Percentiles rank a stretch among this genome's conserved stretches.
Conservation (phyloP, 2,329 filamentous ascomycete genomes). For the Stagonosporopsis vannaccii region DNA sequence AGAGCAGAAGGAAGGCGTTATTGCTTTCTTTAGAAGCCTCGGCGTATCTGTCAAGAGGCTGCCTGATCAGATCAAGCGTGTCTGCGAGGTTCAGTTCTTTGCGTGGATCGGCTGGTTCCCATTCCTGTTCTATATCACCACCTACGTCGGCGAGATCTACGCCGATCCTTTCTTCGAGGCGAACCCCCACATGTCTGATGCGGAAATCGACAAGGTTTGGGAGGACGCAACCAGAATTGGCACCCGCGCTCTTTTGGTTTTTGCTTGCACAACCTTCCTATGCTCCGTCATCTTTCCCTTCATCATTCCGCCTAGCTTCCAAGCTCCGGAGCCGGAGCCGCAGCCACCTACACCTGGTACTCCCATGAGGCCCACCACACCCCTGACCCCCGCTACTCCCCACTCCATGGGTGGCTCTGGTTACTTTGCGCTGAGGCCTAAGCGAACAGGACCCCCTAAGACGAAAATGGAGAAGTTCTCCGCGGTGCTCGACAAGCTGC, state of each 20-base stretch:
- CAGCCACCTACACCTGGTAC: constrained; percentile 31
- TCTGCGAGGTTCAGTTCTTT: constrained; percentile 71
- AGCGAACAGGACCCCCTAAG: constrained; percentile 27
- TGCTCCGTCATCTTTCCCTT: constrained; percentile 86
- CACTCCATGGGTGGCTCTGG: constrained; percentile 43
- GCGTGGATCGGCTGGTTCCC: constrained; percentile 97
- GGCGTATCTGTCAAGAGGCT: constrained; percentile 78
- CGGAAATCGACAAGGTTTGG: constrained; percentile 80
- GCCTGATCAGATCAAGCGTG: constrained; percentile 80
- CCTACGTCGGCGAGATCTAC: constrained; percentile 92
- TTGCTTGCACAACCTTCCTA: constrained; percentile 82
- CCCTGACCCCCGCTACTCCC: constrained; percentile 44
- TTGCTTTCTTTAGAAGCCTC: constrained; percentile 81
- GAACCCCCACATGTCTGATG: constrained; percentile 78
- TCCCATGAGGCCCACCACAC: constrained; percentile 52
- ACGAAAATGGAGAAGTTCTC: constrained; percentile 33
- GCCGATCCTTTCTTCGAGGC: constrained; percentile 79
- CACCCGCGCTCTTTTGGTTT: constrained; percentile 87
- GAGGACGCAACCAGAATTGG: constrained; percentile 86
- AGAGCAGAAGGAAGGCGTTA: constrained; percentile 67
- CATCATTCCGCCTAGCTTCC: constrained; percentile 82
- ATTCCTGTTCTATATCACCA: constrained; percentile 93
- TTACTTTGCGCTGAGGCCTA: constrained; percentile 42
- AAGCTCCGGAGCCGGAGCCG: constrained; percentile 46
- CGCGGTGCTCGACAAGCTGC: constrained; percentile 65